Conservation (phyloP, 1,139 yeast species). For the Wickerhamomyces sp. region DNA sequence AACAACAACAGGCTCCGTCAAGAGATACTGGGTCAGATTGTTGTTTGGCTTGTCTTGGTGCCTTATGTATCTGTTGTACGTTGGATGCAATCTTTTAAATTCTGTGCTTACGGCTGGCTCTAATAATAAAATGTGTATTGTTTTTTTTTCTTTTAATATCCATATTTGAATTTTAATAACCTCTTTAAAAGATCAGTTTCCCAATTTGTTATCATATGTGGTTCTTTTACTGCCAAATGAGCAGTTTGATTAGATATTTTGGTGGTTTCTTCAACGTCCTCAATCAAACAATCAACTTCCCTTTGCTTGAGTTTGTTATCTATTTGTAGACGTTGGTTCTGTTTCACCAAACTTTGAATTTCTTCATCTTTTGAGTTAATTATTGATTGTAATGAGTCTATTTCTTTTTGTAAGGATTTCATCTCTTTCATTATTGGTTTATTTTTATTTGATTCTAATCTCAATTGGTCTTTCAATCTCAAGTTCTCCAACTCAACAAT, state of each 20-base stretch:
- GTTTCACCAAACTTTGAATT: too few species aligned
- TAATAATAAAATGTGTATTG: background rate
- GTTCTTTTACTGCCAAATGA: background rate
- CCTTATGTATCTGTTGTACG: conserved; percentile 71
- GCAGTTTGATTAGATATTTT: background rate
- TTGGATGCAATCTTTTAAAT: conserved; percentile 57
- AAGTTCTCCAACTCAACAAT: conserved; percentile 12
- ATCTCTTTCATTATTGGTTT: background rate
- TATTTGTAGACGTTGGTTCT: background rate
- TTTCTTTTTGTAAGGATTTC: background rate
- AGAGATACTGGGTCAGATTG: conserved; percentile 42
- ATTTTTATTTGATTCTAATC: background rate
- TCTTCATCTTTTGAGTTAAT: background rate
- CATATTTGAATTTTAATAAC: conserved; percentile 1
- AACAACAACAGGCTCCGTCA: conserved; percentile 46
- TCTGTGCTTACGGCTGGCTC: background rate
- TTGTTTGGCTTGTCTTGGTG: conserved; percentile 67
- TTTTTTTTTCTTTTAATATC: background rate
- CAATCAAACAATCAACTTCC: background rate
- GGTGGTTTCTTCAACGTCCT: background rate
- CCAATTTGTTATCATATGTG: conserved; percentile 10
- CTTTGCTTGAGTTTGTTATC: background rate
- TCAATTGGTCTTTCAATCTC: conserved; percentile 7
- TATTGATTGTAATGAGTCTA: background rate
- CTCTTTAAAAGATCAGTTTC: conserved; percentile 12